Evolutionary conservation across 1,284 basidiomycete genomes (phyloP), one percentile per base, ranked within the genome.

Genomic region (Anthracocystis setariae): DNA sequence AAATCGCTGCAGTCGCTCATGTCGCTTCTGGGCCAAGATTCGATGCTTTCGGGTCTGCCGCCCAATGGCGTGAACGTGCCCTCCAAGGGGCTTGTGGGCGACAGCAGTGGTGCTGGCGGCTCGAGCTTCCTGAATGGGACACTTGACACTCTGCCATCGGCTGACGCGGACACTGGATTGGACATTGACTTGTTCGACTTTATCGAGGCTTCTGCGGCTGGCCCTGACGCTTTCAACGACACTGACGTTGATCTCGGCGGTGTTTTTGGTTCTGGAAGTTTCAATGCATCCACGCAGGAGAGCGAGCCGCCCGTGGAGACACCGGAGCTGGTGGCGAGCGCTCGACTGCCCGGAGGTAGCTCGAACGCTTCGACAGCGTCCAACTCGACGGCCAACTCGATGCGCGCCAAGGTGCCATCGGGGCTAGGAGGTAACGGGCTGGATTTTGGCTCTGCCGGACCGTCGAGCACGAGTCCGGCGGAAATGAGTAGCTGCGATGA

Each of bases 151-250:
- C 38, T 71, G 38, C 62, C 68, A 7, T 71, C 63, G 21, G 69
- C 66, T 5, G 65, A 77, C n/a, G 59, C 69, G 5, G 75, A 75
- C 29, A 58, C 60, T 18, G 62, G 56, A 13, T 40, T 73, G 40
- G 75, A 75, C 53, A 63, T 76, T 20, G 69, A 73, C 38, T 50
- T 77, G 46, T 74, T 74, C 51, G 75, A 77, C 55, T 75, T 71
- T 37, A 73, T 77, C 58, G 73, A 77, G 47, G 72, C 67, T 3
- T 74, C 73, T 23, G 72, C 68, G 5, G 66, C 67, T 3, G 68
- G 63, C 15, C 74, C 68, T 1, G 70, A 76, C 38, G 62, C 73
- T 2, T 68, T 63, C 50, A 66, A 62, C 58, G 73, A 76, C 18
- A 37, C 73, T 27, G 63, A 75, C 9, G 52, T 68, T 21, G 75